Percentiles rank a stretch among this genome's conserved stretches.
phyloP scores from a whole-genome alignment of 2,329 filamentous ascomycete species.

The Geosmithia flava region DNA sequence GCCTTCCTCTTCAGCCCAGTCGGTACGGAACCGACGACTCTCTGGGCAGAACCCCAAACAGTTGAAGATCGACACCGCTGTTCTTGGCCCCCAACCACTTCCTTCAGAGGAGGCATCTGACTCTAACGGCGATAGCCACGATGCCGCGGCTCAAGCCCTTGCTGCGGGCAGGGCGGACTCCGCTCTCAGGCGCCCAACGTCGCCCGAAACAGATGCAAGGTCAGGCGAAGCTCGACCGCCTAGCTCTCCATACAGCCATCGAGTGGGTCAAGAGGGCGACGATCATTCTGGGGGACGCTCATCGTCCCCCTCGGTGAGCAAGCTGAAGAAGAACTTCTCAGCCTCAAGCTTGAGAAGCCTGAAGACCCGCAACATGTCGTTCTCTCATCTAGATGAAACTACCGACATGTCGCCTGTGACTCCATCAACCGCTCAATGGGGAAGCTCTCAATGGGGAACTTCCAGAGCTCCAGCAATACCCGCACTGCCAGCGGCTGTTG shows the following conservation, averaged over 20 bases:
- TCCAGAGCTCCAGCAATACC: conserved; percentile 40
- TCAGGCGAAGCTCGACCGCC: conserved; percentile 12
- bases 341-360: conserved; percentile 59
- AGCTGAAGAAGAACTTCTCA: conserved; percentile 54
- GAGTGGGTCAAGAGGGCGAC: conserved; percentile 20
- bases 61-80: conserved; percentile 73
- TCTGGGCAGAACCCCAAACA: conserved; percentile 73
- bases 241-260: conserved; percentile 18
- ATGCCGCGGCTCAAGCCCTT: not conserved
- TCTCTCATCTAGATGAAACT: conserved; percentile 46
- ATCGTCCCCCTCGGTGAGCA: conserved; percentile 38
- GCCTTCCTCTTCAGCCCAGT: conserved; percentile 18
- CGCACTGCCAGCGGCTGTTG: conserved; percentile 54
- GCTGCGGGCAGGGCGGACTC: not conserved
- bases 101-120: not conserved
- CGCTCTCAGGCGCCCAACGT: conserved; percentile 5
- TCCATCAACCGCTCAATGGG: conserved; percentile 58
- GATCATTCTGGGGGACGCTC: conserved; percentile 27
- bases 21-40: conserved; percentile 61
- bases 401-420: conserved; percentile 59
- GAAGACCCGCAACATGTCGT: conserved; percentile 62
- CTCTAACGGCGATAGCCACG: not conserved
- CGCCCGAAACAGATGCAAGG: conserved; percentile 14
- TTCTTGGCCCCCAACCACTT: conserved; percentile 11
- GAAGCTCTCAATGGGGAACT: conserved; percentile 50